Evolutionary conservation across 176 grass and related monocot species (phyloP), one percentile per base, ranked within the genome.

Genomic region (Poa pratensis): DNA sequence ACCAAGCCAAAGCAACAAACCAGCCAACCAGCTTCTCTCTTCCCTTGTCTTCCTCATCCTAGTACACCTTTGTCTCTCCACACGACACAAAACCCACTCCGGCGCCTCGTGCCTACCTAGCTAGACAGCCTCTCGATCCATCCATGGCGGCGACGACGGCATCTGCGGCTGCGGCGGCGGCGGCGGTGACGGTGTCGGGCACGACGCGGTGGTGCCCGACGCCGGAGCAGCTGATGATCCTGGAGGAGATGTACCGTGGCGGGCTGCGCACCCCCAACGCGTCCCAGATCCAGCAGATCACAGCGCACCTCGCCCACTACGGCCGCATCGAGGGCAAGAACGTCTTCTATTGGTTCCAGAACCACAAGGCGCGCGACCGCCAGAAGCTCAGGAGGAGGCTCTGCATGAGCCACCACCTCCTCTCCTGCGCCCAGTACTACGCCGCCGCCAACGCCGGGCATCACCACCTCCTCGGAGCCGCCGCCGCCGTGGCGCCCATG

Each of bases 331-430:
- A 97, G 79, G 95, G 95, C 55, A 97, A 97, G 90, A 97, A 97
- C 79, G 95, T 97, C 45, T 97, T 97, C 81, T 97, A 97, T 80
- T 97, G 95, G 95, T 97, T 97, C 64, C 95, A 97, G 90, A 97
- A 97, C 82, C 95, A 97, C 89, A 97, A 97, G 89, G 95, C 95
- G 7, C 83, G 96, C 2, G 96, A 98, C 73, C 80, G 96, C 3
- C 96, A 98, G 83, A 97, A 97, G 86, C 93, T 98, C 16, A 83
- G 96, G 35, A 90, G 96, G 83, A 39, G 93, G 16, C 93, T 95
- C 35, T 93, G 89, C 91, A 95, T 89, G 87, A 89, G 77, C 85
- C 89, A 90, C 63, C 79, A 92, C 75, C 87, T 90, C 53, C 87
- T 92, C 75, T 83, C 85, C 82, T 79, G 79, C 64, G 81, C 84